Conservation (phyloP, 805 yeast species). For the Candida insectorum region DNA sequence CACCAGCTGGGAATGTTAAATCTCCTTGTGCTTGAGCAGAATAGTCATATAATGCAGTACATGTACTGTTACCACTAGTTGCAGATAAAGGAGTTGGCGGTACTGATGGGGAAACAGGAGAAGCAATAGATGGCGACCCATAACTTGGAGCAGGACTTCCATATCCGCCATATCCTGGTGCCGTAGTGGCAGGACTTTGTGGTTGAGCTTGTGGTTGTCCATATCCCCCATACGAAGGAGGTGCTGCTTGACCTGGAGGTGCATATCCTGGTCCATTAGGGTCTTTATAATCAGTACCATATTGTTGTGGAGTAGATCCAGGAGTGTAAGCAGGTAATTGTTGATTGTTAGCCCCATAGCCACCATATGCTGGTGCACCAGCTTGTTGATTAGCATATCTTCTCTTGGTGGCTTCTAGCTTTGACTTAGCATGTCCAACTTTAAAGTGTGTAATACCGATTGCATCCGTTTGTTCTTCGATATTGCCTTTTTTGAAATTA, state of each 20-base stretch:
- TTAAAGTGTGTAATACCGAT: slow-evolving; percentile 90
- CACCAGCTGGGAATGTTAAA: slow-evolving; percentile 82
- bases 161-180: slow-evolving; percentile 7
- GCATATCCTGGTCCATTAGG: slow-evolving; percentile 20
- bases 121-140: slow-evolving; percentile 25
- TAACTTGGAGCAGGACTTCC: slow-evolving; percentile 19
- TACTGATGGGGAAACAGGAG: slow-evolving; percentile 15
- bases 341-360: slow-evolving; percentile 4
- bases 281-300: slow-evolving; percentile 24
- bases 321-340: slow-evolving; percentile 5
- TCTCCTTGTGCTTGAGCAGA: slow-evolving; percentile 94
- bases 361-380: slow-evolving; percentile 8
- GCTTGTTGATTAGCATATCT: slow-evolving; percentile 52
- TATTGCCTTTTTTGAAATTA: slow-evolving; percentile 77
- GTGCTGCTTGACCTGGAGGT: slow-evolving; percentile 12
- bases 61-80: slow-evolving; percentile 48
- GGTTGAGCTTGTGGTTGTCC: slow-evolving; percentile 12
- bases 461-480: slow-evolving; percentile 85
- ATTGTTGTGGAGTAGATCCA: slow-evolving; percentile 7
- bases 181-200: slow-evolving; percentile 11
- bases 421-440: slow-evolving; percentile 80
- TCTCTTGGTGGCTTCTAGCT: slow-evolving; percentile 78
- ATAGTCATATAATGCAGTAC: slow-evolving; percentile 90
- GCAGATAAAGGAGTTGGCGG: slow-evolving; percentile 14
- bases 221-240: slow-evolving; percentile 13